A percentile compares a stretch with the other conserved stretches of the same genome.
Evolutionary conservation across 345 rosid species (phyloP).

Genomic region (Ceriops decandra): DNA sequence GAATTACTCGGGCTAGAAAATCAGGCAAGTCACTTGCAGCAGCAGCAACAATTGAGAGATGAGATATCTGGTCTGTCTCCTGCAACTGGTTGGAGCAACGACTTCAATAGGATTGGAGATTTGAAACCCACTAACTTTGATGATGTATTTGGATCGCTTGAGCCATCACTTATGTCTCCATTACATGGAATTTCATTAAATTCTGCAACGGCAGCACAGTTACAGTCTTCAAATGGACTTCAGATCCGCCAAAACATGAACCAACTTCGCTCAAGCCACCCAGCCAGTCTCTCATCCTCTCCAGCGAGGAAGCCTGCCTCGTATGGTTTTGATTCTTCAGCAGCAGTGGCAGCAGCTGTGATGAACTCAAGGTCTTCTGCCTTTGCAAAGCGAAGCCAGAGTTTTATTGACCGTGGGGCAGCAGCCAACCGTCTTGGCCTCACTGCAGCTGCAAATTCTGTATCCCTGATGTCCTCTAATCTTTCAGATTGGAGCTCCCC

Average conservation of each 20-base stretch:
- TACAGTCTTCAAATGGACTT: conserved; percentile 65
- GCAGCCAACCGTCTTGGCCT: conserved; percentile 33
- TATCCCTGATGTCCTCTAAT: conserved; percentile 47
- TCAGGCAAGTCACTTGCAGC: conserved; percentile 36
- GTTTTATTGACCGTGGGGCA: conserved; percentile 72
- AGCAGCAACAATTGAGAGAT: conserved; percentile 42
- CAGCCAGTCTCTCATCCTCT: conserved; percentile 47
- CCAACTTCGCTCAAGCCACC: conserved; percentile 65
- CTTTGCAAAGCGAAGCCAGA: conserved; percentile 81
- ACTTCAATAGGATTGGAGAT: conserved; percentile 46
- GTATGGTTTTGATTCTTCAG: conserved; percentile 70
- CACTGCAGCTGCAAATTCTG: conserved; percentile 43
- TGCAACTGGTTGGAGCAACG: conserved; percentile 46
- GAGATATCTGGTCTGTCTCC: conserved; percentile 67
- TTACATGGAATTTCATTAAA: conserved; percentile 46
- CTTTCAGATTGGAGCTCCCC: conserved; percentile 79
- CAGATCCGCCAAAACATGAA: conserved; percentile 64
- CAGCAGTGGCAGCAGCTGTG: conserved; percentile 81
- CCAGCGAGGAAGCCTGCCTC: conserved; percentile 50
- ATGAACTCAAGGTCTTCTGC: conserved; percentile 92
- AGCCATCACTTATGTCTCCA: conserved; percentile 57
- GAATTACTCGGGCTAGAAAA: conserved; percentile 54
- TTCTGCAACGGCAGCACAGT: conserved; percentile 39
- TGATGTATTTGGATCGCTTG: conserved; percentile 57
- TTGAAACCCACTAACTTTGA: conserved; percentile 54